Base-by-base conservation (phyloP, 2,329 filamentous ascomycete species). In the Clonostachys rosea region DNA sequence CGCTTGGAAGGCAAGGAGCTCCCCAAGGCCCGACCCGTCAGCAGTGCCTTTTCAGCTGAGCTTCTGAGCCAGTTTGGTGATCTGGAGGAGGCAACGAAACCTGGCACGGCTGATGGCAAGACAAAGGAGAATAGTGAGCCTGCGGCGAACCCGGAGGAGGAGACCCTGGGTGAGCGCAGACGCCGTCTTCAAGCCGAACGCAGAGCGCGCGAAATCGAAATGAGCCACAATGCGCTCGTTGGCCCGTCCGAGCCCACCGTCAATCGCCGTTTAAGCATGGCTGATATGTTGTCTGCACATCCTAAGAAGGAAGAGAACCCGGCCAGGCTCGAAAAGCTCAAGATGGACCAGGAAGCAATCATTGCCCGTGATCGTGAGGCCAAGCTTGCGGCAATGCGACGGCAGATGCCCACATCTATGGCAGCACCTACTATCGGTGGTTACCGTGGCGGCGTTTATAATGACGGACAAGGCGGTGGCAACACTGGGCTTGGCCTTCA, bases 141-240 rank as follows among this genome's bases (percentile, higher is more conserved):
- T 12, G 16, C 43, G 5, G 47, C 16, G 2, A 47, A 50, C 1
- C 59, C 51, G 6, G 86, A 84, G 53, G 86, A 90, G 55, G 89
- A 94, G 60, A 92, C 89, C 0, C 73, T 94, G 0, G 89, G 87
- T 10, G 87, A 92, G 62, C 83, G 89, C 11, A 83, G 87, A 1
- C 82, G 81, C 30, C 79, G 89, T 24, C 72, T 94, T 2, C 87
- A 91, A 61, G 82, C 83, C 7, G 82, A 85, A 57, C 74, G 75
- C 24, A 84, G 87, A 63, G 84, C 84, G 7, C 77, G 80, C 30
- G 77, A 79, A 50, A 68, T 73, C 40, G 78, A 79, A 52, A 78
- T 80, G 62, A 69, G 67, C 40, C 60, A 66, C 36, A 61, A 63
- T 46, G 56, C 59, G 16, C 51, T 58, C 17, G 50, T 52, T 13